Conservation (phyloP, 1,139 yeast species). For the Geotrichum phurueaensis region DNA sequence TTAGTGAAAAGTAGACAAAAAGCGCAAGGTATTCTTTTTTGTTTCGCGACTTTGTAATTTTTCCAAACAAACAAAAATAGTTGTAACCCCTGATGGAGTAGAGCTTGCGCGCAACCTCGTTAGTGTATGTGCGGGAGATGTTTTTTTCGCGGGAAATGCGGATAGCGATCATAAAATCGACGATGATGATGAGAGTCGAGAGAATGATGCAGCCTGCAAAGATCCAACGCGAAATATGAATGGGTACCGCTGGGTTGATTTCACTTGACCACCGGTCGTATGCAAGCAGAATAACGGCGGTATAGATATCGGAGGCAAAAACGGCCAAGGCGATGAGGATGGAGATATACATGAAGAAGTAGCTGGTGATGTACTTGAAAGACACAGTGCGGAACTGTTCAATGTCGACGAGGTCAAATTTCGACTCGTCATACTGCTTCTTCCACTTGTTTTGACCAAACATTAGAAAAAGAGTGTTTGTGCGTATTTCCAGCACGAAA, state of each 20-base stretch:
- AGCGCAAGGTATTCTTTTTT: conserved; percentile 65
- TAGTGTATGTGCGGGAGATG: conserved; percentile 67
- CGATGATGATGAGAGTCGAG: conserved; percentile 53
- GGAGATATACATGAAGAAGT: conserved; percentile 47
- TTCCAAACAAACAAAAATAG: conserved; percentile 66
- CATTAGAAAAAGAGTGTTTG: conserved; percentile 2
- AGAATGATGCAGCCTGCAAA: conserved; percentile 82
- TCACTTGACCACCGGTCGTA: conserved; percentile 67
- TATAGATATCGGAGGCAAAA: conserved; percentile 69
- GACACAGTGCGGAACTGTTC: conserved; percentile 50
- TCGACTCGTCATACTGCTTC: conserved; percentile 27
- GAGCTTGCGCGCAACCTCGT: conserved; percentile 53
- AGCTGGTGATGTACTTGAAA: conserved; percentile 50
- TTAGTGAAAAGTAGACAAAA: conserved; percentile 60
- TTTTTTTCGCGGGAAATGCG: conserved; percentile 54
- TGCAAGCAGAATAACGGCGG: conserved; percentile 69
- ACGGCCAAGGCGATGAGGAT: conserved; percentile 52
- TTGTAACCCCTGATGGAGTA: conserved; percentile 56
- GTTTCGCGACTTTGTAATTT: conserved; percentile 56
- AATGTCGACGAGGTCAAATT: conserved; percentile 35
- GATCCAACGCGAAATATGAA: conserved; percentile 67
- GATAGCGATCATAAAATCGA: conserved; percentile 57
- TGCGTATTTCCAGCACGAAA: neutral
- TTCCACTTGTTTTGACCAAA: conserved; percentile 25
- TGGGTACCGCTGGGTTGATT: conserved; percentile 52